Evolutionary conservation across 768 basidiomycete genomes (phyloP).

Genomic region (Rhizopogon salebrosus): DNA sequence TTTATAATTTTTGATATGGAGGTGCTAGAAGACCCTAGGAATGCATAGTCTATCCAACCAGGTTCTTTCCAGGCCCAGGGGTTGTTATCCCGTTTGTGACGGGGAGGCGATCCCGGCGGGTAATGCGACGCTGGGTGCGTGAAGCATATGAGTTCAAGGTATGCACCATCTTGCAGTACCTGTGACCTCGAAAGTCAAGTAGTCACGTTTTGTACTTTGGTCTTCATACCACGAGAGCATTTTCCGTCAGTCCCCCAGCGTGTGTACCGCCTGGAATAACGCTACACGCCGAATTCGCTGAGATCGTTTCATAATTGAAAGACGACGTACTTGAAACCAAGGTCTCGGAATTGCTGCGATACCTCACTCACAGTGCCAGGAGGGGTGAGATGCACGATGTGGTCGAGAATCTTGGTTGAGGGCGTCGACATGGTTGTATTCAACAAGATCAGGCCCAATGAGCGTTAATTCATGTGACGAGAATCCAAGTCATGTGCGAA

Average conservation of each 20-base stretch:
- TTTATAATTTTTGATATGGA: conserved; percentile 52
- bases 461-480: not conserved
- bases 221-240: conserved; percentile 53
- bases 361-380: conserved; percentile 49
- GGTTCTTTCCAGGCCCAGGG: conserved; percentile 49
- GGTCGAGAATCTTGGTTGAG: conserved; percentile 50
- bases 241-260: conserved; percentile 55
- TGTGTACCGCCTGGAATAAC: conserved; percentile 67
- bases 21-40: conserved; percentile 46
- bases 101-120: conserved; percentile 43
- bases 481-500: not conserved
- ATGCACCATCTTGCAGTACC: conserved; percentile 53
- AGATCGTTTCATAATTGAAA: not conserved
- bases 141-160: conserved; percentile 70
- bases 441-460: not conserved
- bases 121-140: conserved; percentile 49
- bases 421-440: conserved; percentile 17
- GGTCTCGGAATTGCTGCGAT: conserved; percentile 45
- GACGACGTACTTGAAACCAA: conserved; percentile 59
- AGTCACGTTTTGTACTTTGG: not conserved
- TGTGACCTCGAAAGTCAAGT: conserved; percentile 14
- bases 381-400: conserved; percentile 68
- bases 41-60: conserved; percentile 68
- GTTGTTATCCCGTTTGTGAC: conserved; percentile 37
- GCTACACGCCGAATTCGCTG: conserved; percentile 27